A percentile compares a stretch with the other conserved stretches of the same genome.
phyloP scores from a whole-genome alignment of 371 early-diverging fungal species.

The Catenaria anguillulae region DNA sequence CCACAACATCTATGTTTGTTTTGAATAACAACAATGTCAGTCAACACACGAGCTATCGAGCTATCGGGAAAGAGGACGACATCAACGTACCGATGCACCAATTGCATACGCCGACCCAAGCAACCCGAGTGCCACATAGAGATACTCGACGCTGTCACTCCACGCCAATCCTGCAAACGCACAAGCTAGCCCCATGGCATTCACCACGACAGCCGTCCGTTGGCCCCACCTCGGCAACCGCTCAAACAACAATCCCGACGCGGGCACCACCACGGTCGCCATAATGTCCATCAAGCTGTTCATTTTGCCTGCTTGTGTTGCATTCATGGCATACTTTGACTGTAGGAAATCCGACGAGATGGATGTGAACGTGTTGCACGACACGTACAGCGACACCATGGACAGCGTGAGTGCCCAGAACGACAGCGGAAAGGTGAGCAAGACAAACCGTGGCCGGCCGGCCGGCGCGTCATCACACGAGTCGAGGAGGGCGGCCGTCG shows the following conservation, averaged over 20 bases:
- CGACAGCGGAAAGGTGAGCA: neutral
- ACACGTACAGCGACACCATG: neutral
- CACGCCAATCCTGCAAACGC: neutral
- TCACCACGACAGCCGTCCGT: neutral
- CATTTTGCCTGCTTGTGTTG: neutral
- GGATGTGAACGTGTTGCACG: neutral
- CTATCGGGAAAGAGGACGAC: too few relatives aligned
- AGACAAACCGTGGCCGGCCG: neutral
- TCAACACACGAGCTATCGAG: too few relatives aligned
- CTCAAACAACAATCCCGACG: neutral
- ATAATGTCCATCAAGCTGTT: neutral
- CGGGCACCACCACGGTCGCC: neutral
- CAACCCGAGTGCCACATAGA: neutral
- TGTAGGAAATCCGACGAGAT: neutral
- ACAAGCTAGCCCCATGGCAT: neutral
- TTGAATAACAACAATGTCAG: too few relatives aligned
- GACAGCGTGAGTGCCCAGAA: neutral
- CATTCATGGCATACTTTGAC: neutral
- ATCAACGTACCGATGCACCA: neutral
- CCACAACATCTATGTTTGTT: neutral
- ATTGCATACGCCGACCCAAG: neutral
- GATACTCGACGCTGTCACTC: neutral
- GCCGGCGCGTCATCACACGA: too few relatives aligned
- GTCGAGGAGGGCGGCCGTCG: too few relatives aligned
- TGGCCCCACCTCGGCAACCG: neutral